Evolutionary conservation across 2,329 filamentous ascomycete species (phyloP).

Genomic region (Trichoderma oligosporum): DNA sequence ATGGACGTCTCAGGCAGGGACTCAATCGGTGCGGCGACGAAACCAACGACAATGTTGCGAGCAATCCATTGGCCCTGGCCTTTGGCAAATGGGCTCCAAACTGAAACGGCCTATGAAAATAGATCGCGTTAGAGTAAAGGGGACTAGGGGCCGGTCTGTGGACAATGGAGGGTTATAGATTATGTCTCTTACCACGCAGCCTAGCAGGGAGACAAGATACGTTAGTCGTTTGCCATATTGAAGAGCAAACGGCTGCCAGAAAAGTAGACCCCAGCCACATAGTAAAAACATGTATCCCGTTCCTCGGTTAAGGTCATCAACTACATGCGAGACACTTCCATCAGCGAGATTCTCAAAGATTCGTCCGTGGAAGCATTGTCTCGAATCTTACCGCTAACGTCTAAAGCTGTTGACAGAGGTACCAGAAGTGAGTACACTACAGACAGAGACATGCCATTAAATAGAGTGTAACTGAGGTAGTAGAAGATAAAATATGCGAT

Average conservation of each 20-base stretch:
- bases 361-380: not conserved
- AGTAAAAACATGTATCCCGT: constrained; percentile 43
- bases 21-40: constrained; percentile 45
- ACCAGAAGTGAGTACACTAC: constrained; percentile 40
- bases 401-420: constrained; percentile 33
- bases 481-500: not conserved
- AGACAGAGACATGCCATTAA: constrained; percentile 39
- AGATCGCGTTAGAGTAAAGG: not conserved
- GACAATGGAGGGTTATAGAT: too few relatives aligned
- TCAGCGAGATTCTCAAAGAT: not conserved
- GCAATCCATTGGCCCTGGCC: constrained; percentile 44
- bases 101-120: constrained; percentile 18
- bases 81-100: constrained; percentile 35
- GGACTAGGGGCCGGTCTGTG: too few relatives aligned
- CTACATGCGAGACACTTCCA: not conserved
- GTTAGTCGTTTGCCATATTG: constrained; percentile 43
- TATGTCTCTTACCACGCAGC: constrained; percentile 22
- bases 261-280: constrained; percentile 43
- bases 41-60: constrained; percentile 41
- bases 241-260: constrained; percentile 47
- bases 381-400: constrained; percentile 25
- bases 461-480: constrained; percentile 34
- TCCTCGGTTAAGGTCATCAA: constrained; percentile 37
- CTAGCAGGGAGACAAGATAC: constrained; percentile 38
- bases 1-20: constrained; percentile 44